These are phyloP conservation scores for Talaromyces funiculosus DNA, from an alignment of 2,329 filamentous ascomycete species.

Conservation along the genomic window DNA sequence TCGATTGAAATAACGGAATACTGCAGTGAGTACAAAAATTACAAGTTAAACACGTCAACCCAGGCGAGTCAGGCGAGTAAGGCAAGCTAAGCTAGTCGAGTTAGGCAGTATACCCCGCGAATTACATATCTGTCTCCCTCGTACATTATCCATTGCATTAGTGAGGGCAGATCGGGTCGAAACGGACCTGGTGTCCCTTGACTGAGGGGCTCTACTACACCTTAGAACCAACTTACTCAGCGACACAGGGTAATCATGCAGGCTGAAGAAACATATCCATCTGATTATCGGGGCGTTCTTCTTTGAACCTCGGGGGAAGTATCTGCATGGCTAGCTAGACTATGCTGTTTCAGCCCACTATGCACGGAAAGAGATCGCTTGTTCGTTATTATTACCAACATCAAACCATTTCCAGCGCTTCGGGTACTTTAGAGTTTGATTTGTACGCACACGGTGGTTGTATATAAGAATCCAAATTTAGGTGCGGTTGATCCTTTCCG, in stretches of 20 bases:
- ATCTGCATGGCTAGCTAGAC: not conserved
- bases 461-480: not conserved
- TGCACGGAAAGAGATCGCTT: not conserved
- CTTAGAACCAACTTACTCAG: not conserved
- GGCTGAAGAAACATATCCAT: not conserved
- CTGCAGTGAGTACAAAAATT: not conserved
- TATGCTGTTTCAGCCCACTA: not conserved
- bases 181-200: not conserved
- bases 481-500: not conserved
- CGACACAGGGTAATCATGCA: not conserved
- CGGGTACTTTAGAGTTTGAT: not conserved
- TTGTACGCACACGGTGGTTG: not conserved
- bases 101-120: not conserved
- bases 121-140: not conserved
- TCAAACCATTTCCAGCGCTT: not conserved
- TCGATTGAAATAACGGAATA: not conserved
- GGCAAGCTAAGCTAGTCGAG: not conserved
- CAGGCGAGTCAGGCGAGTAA: not conserved
- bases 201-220: not conserved
- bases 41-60: not conserved
- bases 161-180: slow-evolving; percentile 4
- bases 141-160: not conserved
- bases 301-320: not conserved
- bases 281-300: not conserved
- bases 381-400: not conserved